phyloP scores from a whole-genome alignment of 306 rosid species.

The Trifolium fragiferum region DNA sequence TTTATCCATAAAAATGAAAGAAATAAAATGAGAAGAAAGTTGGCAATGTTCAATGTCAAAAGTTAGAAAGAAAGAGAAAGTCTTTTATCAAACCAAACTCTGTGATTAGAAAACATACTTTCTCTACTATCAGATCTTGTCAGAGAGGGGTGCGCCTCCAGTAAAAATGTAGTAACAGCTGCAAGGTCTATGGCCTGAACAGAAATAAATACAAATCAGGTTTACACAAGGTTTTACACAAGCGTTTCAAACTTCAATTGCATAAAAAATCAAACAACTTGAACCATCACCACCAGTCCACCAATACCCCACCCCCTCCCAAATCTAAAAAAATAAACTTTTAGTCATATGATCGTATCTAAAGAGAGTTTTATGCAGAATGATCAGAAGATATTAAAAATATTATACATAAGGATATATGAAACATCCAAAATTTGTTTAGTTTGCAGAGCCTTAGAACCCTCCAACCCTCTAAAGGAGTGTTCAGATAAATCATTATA shows the following conservation, averaged over 20 bases:
- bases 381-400: background rate
- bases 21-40: background rate
- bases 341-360: background rate
- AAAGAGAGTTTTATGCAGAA: conserved; percentile 4
- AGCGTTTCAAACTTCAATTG: conserved; percentile 14
- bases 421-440: conserved; percentile 25
- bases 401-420: conserved; percentile 16
- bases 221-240: background rate
- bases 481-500: background rate
- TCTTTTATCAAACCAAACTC: conserved; percentile 4
- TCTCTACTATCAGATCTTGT: conserved; percentile 59
- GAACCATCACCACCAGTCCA: conserved; percentile 5
- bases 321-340: background rate
- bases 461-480: conserved; percentile 3
- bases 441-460: conserved; percentile 1
- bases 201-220: conserved; percentile 35
- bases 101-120: conserved; percentile 52
- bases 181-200: conserved; percentile 88
- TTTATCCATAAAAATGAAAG: conserved; percentile 4
- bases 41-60: background rate
- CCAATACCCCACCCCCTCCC: background rate
- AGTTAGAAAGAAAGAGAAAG: background rate
- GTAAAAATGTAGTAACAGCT: conserved; percentile 72
- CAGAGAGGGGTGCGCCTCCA: conserved; percentile 79
- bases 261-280: conserved; percentile 15